Evolutionary conservation across 345 rosid genomes (phyloP), one percentile per base, ranked within the genome.

Genomic region (Camelina neglecta): DNA sequence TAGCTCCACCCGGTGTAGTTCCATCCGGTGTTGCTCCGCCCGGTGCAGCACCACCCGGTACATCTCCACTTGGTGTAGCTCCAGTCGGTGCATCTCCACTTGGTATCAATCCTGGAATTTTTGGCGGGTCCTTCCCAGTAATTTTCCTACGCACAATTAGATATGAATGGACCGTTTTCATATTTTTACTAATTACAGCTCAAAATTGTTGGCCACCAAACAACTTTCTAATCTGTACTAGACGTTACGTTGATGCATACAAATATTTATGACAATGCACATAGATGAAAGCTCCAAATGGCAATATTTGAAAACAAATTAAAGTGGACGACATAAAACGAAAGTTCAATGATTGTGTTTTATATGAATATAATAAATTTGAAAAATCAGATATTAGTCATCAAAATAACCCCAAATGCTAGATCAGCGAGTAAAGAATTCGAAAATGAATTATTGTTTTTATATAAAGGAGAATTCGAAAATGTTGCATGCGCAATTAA

Each of bases 91-190:
- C 11, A 26, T 4, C 60, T 55, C 15, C 59, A 54, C 35, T 1
- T 5, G 47, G 50, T 24, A 36, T 54, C 11, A 53, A 23, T 20
- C 38, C 7, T n/a, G 57, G 48, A 11, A 60, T 71, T 35, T 71
- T 60, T 23, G 75, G 75, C 8, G 21, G 21, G 3, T 62, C 62
- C 15, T 62, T 41, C 1, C 76, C 63, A 10, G 69, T 73, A 0
- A 42, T 3, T 53, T 15, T 1, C n/a, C 76, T 73, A 42, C 4
- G 63, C 55, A 38, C 11, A 39, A 53, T 16, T 41, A 20, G 51
- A 39, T 24, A 62, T 42, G 15, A 8, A 18, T 62, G 35, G 31
- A 18, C 18, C 18, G 18, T 21, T 21, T 21, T 21, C 29, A 38
- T 11, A 39, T 5, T 8, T 7, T 41, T 56, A 4, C 16, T 42